Percentiles rank a stretch among this genome's conserved stretches.
phyloP scores from a whole-genome alignment of 805 yeast species.

The Candida tibetensis region DNA sequence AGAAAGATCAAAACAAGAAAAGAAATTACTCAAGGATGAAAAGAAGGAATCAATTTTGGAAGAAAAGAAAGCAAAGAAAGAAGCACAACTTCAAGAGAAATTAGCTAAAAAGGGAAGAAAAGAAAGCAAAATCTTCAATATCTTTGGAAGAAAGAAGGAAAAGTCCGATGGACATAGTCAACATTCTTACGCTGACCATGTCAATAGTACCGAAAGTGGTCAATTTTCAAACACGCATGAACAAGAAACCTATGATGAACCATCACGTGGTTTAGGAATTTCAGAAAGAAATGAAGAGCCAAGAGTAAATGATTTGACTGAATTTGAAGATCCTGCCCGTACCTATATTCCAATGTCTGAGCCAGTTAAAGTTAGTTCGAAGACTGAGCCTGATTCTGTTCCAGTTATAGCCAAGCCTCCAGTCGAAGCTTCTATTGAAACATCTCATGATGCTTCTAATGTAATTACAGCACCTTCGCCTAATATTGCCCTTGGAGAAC shows the following conservation, averaged over 20 bases:
- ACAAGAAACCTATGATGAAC: no score
- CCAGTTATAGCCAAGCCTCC: background rate
- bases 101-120: constrained; percentile 6
- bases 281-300: no score
- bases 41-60: constrained; percentile 8
- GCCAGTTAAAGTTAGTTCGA: background rate
- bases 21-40: constrained; percentile 14
- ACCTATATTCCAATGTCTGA: background rate
- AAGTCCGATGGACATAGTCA: background rate
- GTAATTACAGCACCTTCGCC: background rate
- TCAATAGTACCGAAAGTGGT: no score
- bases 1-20: constrained; percentile 25
- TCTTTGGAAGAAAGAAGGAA: constrained; percentile 6
- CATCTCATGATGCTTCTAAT: background rate
- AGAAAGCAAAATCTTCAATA: constrained; percentile 2
- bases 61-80: constrained; percentile 10
- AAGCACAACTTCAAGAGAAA: constrained; percentile 5
- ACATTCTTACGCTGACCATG: no score
- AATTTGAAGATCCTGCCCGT: background rate
- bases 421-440: background rate
- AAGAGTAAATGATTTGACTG: no score
- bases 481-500: background rate
- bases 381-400: background rate
- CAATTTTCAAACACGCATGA: no score
- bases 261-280: no score